These are phyloP conservation scores for Lactarius deliciosus DNA, from an alignment of 768 basidiomycete genomes.

Conservation along the genomic window DNA sequence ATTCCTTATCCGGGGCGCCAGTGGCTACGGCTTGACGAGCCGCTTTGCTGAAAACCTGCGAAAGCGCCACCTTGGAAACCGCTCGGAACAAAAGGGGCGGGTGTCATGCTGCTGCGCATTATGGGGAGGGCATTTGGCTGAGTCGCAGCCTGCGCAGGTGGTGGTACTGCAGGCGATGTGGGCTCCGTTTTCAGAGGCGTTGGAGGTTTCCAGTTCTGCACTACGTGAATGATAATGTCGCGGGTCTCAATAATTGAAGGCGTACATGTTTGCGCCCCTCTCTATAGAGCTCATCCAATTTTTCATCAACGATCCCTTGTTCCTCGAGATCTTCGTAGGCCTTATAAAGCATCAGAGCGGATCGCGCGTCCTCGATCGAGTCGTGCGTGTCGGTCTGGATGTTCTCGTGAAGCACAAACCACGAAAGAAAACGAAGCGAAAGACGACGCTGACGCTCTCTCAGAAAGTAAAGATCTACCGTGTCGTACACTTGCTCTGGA, in stretches of 20 bases:
- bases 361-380: constrained; percentile 95
- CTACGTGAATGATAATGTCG: not conserved
- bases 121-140: constrained; percentile 25
- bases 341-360: constrained; percentile 82
- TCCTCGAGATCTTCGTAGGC: constrained; percentile 76
- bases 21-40: constrained; percentile 21
- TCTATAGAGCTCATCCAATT: constrained; percentile 81
- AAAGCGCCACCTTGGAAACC: constrained; percentile 24
- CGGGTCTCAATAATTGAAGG: constrained; percentile 19
- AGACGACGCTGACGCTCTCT: constrained; percentile 79
- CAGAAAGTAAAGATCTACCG: constrained; percentile 93
- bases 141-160: constrained; percentile 22
- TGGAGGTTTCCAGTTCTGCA: constrained; percentile 61
- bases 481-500: constrained; percentile 93
- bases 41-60: constrained; percentile 22
- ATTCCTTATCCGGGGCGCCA: constrained; percentile 17
- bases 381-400: constrained; percentile 96
- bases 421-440: constrained; percentile 89
- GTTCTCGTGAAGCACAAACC: constrained; percentile 88
- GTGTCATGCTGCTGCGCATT: constrained; percentile 24
- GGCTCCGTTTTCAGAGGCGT: constrained; percentile 26
- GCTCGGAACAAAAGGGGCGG: constrained; percentile 19
- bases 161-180: constrained; percentile 8
- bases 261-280: constrained; percentile 74
- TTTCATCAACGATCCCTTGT: constrained; percentile 76